These are phyloP conservation scores for Lyophyllum shimeji DNA, from an alignment of 768 basidiomycete species.

Conservation along the genomic window DNA sequence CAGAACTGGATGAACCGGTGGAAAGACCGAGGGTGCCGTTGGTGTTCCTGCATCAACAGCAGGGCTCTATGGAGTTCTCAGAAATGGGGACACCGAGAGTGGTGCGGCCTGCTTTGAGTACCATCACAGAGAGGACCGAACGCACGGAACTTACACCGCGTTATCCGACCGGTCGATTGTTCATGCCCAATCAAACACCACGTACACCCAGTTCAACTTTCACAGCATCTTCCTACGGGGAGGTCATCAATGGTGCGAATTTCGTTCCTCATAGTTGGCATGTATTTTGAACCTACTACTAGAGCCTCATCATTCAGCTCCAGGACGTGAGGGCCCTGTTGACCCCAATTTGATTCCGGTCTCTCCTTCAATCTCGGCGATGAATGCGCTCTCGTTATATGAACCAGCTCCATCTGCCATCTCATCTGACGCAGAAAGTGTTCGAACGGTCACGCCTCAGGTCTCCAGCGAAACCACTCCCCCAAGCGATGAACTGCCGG, in stretches of 20 bases:
- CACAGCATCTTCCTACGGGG: conserved; percentile 60
- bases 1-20: conserved; percentile 21
- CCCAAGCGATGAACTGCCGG: conserved; percentile 49
- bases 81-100: conserved; percentile 26
- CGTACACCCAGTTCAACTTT: conserved; percentile 40
- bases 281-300: not conserved
- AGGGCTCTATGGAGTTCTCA: conserved; percentile 29
- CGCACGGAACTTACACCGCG: conserved; percentile 56
- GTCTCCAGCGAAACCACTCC: conserved; percentile 44
- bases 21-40: conserved; percentile 54
- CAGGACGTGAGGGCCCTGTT: conserved; percentile 19
- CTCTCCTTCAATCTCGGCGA: conserved; percentile 68
- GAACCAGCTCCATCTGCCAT: conserved; percentile 57
- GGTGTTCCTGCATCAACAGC: conserved; percentile 60
- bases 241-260: conserved; percentile 51
- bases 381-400: conserved; percentile 57
- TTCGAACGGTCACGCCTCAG: conserved; percentile 35
- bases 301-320: conserved; percentile 2
- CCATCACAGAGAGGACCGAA: conserved; percentile 70
- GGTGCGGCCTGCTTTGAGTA: conserved; percentile 47
- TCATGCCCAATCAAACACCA: conserved; percentile 36
- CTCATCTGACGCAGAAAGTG: conserved; percentile 40
- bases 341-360: conserved; percentile 62
- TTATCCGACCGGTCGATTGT: conserved; percentile 43
- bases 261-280: no score